A percentile compares a stretch with the other conserved stretches of the same genome.
These are phyloP conservation scores for Emmonsiellopsis sp. DNA, from an alignment of 2,329 filamentous ascomycete species.

Conservation along the genomic window DNA sequence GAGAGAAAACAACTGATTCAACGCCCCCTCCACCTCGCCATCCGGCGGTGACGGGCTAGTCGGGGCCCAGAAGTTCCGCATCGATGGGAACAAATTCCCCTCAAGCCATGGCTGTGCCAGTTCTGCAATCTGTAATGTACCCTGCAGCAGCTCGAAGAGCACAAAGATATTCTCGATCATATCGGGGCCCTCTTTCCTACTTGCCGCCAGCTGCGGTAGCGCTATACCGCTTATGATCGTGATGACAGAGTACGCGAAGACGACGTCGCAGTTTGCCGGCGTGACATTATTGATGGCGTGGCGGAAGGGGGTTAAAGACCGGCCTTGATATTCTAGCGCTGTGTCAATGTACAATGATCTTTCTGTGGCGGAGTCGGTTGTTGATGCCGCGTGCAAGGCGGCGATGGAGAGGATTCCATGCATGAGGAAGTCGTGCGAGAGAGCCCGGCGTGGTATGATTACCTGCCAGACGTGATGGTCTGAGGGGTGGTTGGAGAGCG, in stretches of 20 bases:
- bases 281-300: conserved; percentile 26
- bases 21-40: conserved; percentile 17
- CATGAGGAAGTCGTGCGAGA: conserved; percentile 34
- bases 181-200: conserved; percentile 20
- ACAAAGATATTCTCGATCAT: conserved; percentile 29
- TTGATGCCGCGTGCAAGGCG: conserved; percentile 31
- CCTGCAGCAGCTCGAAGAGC: conserved; percentile 28
- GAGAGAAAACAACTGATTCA: conserved; percentile 19
- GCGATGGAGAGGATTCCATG: conserved; percentile 33
- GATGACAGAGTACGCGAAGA: conserved; percentile 29
- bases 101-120: conserved; percentile 36
- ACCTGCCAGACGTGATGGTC: conserved; percentile 32
- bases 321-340: conserved; percentile 28
- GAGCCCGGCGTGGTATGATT: conserved; percentile 30
- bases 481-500: conserved; percentile 25
- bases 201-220: conserved; percentile 24
- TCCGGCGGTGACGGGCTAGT: conserved; percentile 21
- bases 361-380: conserved; percentile 19
- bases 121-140: conserved; percentile 25
- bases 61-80: conserved; percentile 35
- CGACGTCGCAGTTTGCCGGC: conserved; percentile 28
- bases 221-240: conserved; percentile 28
- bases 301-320: conserved; percentile 26
- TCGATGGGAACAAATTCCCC: conserved; percentile 43
- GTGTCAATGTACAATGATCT: conserved; percentile 26